A percentile compares a stretch with the other conserved stretches of the same genome.
These are phyloP conservation scores for Leccinum variicolor DNA, from an alignment of 768 basidiomycete species.

Conservation along the genomic window DNA sequence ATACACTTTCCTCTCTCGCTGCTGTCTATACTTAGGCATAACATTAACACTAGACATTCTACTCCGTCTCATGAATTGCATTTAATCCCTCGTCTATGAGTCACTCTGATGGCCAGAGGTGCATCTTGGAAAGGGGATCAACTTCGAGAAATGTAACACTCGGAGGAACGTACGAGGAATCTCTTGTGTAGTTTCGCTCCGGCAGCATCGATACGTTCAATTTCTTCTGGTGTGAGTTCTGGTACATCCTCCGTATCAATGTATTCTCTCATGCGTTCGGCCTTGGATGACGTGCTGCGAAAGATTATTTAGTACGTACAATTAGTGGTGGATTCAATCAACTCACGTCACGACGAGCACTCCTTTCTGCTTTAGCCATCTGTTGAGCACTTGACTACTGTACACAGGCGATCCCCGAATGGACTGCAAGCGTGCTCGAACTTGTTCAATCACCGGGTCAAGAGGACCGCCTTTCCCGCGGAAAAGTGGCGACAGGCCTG, in stretches of 20 bases:
- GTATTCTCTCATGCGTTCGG: constrained; percentile 32
- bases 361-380: constrained; percentile 31
- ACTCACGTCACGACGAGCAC: constrained; percentile 32
- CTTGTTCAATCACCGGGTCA: constrained; percentile 34
- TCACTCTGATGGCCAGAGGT: too few relatives aligned
- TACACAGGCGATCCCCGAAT: constrained; percentile 26
- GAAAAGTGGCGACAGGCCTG: constrained; percentile 39
- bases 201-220: constrained; percentile 23
- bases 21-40: too few relatives aligned
- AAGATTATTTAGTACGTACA: background rate
- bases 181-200: constrained; percentile 23
- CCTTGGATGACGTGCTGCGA: constrained; percentile 33
- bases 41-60: too few relatives aligned
- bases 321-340: background rate
- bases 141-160: too few relatives aligned
- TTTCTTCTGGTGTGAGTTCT: constrained; percentile 25
- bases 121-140: too few relatives aligned
- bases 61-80: too few relatives aligned
- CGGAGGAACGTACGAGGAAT: constrained; percentile 22
- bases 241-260: constrained; percentile 28
- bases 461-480: constrained; percentile 37
- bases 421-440: constrained; percentile 29
- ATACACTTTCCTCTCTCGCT: too few relatives aligned
- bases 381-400: constrained; percentile 27
- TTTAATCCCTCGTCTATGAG: too few relatives aligned